Evolutionary conservation across 495 filamentous ascomycete species (phyloP).

Genomic region (Penicillium parvum): DNA sequence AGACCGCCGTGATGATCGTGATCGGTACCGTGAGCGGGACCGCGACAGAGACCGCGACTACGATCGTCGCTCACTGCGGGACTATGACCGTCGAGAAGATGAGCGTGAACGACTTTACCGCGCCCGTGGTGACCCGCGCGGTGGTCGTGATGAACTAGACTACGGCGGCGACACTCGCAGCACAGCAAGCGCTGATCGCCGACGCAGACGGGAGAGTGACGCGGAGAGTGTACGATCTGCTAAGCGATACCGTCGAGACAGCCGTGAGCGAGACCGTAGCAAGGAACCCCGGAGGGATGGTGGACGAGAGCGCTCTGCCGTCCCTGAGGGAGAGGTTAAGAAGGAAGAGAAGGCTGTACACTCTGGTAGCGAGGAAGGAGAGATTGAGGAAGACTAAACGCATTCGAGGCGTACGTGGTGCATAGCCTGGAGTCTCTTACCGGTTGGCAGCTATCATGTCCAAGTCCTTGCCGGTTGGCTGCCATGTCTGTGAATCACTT

Average conservation of each 20-base stretch:
- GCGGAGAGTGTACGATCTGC: conserved; percentile 60
- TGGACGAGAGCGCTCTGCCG: conserved; percentile 53
- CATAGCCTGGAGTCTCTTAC: background rate
- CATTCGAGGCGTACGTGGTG: background rate
- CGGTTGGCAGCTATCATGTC: background rate
- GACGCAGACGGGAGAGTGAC: conserved; percentile 67
- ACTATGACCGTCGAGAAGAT: conserved; percentile 59
- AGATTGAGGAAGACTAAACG: conserved; percentile 85
- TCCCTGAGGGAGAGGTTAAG: conserved; percentile 36
- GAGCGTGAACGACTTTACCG: conserved; percentile 82
- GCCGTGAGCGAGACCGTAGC: conserved; percentile 43
- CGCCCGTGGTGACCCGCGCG: conserved; percentile 70
- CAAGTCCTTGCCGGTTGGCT: too few relatives aligned
- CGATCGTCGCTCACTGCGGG: conserved; percentile 43
- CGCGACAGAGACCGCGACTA: conserved; percentile 57
- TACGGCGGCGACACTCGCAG: conserved; percentile 77
- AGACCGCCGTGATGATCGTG: conserved; percentile 54
- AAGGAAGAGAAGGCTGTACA: conserved; percentile 67
- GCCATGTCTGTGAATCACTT: too few relatives aligned
- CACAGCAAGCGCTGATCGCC: conserved; percentile 53
- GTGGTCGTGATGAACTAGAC: conserved; percentile 73
- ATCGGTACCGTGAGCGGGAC: conserved; percentile 47
- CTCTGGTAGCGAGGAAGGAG: conserved; percentile 93
- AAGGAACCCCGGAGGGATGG: conserved; percentile 60
- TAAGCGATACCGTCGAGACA: conserved; percentile 44